Conservation (phyloP, 257 asterid genomes). For the Solanum chaucha region DNA sequence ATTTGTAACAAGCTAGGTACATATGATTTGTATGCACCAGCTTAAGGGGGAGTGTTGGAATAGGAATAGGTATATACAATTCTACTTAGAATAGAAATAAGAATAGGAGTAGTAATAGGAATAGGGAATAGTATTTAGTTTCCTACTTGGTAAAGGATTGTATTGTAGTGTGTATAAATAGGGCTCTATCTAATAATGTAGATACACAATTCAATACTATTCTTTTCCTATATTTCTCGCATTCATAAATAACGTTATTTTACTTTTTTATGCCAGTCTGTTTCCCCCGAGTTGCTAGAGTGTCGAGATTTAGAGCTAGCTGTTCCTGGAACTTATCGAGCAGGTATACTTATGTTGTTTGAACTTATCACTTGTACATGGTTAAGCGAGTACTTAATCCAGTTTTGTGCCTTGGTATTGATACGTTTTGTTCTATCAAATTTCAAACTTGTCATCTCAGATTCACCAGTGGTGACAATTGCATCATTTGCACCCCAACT, state of each 20-base stretch:
- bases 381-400: background rate
- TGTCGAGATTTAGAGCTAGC: slow-evolving; percentile 91
- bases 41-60: background rate
- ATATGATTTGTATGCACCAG: background rate
- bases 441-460: slow-evolving; percentile 30
- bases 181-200: background rate
- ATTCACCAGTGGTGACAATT: slow-evolving; percentile 85
- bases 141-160: background rate
- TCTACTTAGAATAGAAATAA: too few relatives aligned
- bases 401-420: background rate
- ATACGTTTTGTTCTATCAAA: background rate
- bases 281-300: slow-evolving; percentile 84
- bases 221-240: background rate
- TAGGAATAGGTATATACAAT: too few relatives aligned
- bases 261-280: slow-evolving; percentile 50
- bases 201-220: background rate
- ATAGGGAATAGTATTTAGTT: background rate
- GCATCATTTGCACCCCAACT: slow-evolving; percentile 93
- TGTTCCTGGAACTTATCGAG: slow-evolving; percentile 96
- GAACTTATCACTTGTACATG: background rate
- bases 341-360: slow-evolving; percentile 36
- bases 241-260: background rate
- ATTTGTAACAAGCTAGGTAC: background rate
- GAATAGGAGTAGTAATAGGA: too few relatives aligned
- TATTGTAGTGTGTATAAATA: background rate